Conservation (phyloP, 2,329 filamentous ascomycete genomes). For the Apiospora arundinis region DNA sequence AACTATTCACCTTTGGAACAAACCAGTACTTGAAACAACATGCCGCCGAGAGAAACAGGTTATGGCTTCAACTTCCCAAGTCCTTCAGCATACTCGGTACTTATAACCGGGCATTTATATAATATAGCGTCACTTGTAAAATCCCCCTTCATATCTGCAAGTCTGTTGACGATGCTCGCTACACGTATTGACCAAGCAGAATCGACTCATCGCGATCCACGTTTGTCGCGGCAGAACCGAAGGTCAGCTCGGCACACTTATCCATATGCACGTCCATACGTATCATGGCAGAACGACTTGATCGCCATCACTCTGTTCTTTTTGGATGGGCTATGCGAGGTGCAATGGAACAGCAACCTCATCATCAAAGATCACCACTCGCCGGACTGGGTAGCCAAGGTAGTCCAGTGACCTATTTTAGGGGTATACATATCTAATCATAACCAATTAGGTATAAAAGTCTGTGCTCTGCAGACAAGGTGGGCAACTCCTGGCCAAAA, state of each 20-base stretch:
- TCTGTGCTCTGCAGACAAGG: constrained; percentile 8
- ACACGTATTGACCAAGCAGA: background rate
- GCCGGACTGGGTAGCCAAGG: no score
- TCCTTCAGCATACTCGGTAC: background rate
- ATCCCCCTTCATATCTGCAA: background rate
- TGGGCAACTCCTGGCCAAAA: background rate
- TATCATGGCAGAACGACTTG: background rate
- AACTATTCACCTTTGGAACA: constrained; percentile 2
- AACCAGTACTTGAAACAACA: constrained; percentile 7
- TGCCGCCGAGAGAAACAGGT: background rate
- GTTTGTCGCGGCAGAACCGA: background rate
- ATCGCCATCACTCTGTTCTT: background rate
- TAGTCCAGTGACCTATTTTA: constrained; percentile 5
- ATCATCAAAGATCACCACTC: constrained; percentile 2
- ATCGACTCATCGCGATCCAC: background rate
- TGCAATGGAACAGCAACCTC: background rate
- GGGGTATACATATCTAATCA: constrained; percentile 7
- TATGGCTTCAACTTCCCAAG: background rate
- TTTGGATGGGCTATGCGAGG: background rate
- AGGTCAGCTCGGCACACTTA: background rate
- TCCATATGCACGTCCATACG: background rate
- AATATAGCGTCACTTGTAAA: background rate
- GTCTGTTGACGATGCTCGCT: background rate
- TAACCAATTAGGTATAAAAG: background rate
- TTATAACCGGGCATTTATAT: background rate